These are phyloP conservation scores for Clonostachys solani DNA, from an alignment of 2,329 filamentous ascomycete genomes.

Conservation along the genomic window DNA sequence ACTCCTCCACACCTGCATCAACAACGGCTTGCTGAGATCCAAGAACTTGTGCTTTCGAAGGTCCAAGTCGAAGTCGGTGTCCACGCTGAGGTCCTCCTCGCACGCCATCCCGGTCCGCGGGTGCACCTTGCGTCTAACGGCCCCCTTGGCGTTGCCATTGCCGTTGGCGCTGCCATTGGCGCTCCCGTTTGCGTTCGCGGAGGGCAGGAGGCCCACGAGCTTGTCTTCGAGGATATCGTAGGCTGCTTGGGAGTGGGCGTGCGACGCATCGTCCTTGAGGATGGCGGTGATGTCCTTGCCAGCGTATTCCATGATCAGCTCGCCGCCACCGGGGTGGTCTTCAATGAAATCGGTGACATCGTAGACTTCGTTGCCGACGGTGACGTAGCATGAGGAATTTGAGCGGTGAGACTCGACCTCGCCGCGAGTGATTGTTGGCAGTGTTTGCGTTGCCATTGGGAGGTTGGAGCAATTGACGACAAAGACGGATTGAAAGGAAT, in stretches of 20 bases:
- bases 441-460: conserved; percentile 71
- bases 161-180: conserved; percentile 19
- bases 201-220: conserved; percentile 78
- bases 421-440: conserved; percentile 76
- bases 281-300: conserved; percentile 83
- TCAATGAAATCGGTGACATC: conserved; percentile 90
- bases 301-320: conserved; percentile 84
- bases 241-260: conserved; percentile 85
- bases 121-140: conserved; percentile 31
- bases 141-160: conserved; percentile 22
- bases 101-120: conserved; percentile 82
- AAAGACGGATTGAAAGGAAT: too few relatives aligned
- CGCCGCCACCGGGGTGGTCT: conserved; percentile 84
- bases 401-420: conserved; percentile 82
- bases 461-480: background rate
- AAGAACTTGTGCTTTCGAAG: conserved; percentile 93
- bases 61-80: conserved; percentile 73
- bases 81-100: conserved; percentile 79
- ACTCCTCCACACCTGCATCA: conserved; percentile 83
- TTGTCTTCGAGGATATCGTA: conserved; percentile 92
- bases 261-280: conserved; percentile 77
- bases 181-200: conserved; percentile 35
- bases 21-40: conserved; percentile 78
- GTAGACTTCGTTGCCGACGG: conserved; percentile 84
- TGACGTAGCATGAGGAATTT: conserved; percentile 85